phyloP scores from a whole-genome alignment of 164 flowering plant species.

The Stephania yunnanensis region DNA sequence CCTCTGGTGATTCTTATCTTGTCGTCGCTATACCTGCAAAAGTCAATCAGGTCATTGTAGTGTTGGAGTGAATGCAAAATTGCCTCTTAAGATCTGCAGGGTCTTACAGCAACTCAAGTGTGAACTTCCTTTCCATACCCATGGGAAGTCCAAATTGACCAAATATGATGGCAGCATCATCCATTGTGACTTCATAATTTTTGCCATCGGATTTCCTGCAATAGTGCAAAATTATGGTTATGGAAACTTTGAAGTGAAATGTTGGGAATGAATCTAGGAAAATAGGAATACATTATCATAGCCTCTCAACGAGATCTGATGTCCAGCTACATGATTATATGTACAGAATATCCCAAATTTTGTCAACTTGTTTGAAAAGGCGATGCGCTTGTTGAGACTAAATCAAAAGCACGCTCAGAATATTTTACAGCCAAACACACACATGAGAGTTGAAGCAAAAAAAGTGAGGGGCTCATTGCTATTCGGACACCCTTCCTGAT shows the following conservation, averaged over 20 bases:
- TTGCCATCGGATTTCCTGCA: constrained; percentile 54
- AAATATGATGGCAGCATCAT: constrained; percentile 66
- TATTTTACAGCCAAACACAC: neutral
- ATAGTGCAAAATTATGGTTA: neutral
- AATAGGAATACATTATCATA: neutral
- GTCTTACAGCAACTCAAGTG: constrained; percentile 63
- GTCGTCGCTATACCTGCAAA: constrained; percentile 66
- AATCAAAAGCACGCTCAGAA: too few relatives aligned
- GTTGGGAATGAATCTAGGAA: neutral
- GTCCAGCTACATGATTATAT: neutral
- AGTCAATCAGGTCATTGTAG: neutral
- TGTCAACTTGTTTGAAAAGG: neutral
- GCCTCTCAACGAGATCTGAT: neutral
- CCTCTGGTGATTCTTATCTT: constrained; percentile 75
- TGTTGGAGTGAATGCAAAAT: neutral
- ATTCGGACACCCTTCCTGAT: neutral
- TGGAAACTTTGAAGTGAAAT: neutral
- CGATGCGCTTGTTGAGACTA: neutral
- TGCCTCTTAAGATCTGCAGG: neutral
- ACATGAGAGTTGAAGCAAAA: neutral
- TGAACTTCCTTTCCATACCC: constrained; percentile 57
- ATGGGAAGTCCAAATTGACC: constrained; percentile 68
- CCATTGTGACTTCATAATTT: constrained; percentile 59
- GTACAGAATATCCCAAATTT: neutral
- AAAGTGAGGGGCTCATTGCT: neutral